phyloP scores from a whole-genome alignment of 2,329 filamentous ascomycete genomes.

The Trichoderma sp. region DNA sequence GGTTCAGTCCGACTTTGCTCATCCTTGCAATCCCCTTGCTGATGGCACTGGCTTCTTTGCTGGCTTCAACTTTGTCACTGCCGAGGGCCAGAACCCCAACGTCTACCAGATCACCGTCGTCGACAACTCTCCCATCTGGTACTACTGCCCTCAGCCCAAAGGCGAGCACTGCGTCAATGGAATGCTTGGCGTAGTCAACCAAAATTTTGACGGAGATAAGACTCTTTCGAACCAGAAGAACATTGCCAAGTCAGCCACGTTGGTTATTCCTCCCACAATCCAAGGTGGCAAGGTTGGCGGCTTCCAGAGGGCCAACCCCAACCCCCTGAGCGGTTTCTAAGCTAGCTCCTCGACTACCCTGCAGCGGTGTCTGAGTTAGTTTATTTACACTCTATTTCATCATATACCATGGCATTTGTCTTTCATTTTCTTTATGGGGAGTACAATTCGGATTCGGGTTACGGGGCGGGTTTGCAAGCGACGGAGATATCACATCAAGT shows the following conservation, averaged over 20 bases:
- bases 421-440: neutral
- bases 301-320: slow-evolving; percentile 34
- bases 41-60: slow-evolving; percentile 45
- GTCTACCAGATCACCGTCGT: slow-evolving; percentile 24
- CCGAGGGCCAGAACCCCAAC: slow-evolving; percentile 24
- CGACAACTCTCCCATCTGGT: slow-evolving; percentile 57
- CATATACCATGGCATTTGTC: neutral
- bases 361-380: neutral
- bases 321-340: slow-evolving; percentile 40
- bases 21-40: slow-evolving; percentile 57
- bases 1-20: slow-evolving; percentile 57
- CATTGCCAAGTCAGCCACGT: slow-evolving; percentile 34
- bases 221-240: slow-evolving; percentile 40
- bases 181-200: slow-evolving; percentile 32
- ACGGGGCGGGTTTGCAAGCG: neutral
- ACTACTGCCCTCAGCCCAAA: slow-evolving; percentile 54
- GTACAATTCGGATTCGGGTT: neutral
- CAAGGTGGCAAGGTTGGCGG: slow-evolving; percentile 34
- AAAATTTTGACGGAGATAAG: slow-evolving; percentile 40
- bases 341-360: neutral
- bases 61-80: slow-evolving; percentile 19
- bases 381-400: neutral
- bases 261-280: slow-evolving; percentile 32
- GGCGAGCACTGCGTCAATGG: slow-evolving; percentile 57
- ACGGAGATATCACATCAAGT: neutral